Evolutionary conservation across 352 stramenopile genomes (phyloP), one percentile per base, ranked within the genome.

Genomic region (Phytophthora macrochlamydospora): DNA sequence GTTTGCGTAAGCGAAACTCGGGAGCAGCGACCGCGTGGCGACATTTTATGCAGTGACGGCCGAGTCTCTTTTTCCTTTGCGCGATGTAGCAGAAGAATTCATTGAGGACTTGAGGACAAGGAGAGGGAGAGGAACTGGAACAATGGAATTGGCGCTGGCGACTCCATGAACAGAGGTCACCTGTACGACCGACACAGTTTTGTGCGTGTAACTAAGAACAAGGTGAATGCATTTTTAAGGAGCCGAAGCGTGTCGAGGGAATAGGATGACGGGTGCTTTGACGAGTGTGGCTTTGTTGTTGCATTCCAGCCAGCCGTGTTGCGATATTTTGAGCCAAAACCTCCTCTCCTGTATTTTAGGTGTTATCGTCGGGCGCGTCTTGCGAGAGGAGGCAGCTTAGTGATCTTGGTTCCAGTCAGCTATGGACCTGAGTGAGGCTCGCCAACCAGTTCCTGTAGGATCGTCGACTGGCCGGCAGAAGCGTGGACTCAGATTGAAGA

Each of bases 141-240:
- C 18, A 24, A 24, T 24, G 18, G 18, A 24, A 24, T 24, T 24
- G 18, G 18, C 18, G 18, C 50, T 38, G 62, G 28, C 31, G 43
- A 38, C 30, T 52, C 46, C 24, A 29, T 48, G 42, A 48, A 28
- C 42, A 48, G 31, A 46, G 24, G 59, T 65, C 56, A 64, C 57
- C 57, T 64, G 51, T 69, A 67, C 50, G 35, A 56, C 57, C 45
- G 38, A 65, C 18, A 60, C 48, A 69, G 50, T 56, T 78, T 75
- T 75, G 70, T 67, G 56, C 66, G 62, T 78, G 66, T 75, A 78
- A 75, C 56, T 69, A 66, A 74, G 53, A 68, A 78, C 60, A 71
- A 67, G 69, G 55, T 67, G 55, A 54, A 67, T 70, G 43, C 56
- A 58, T 69, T 73, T 63, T 68, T 60, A 69, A 38, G 29, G 7